These are phyloP conservation scores for Bidens hawaiensis DNA, from an alignment of 140 eudicot genomes.

Conservation along the genomic window DNA sequence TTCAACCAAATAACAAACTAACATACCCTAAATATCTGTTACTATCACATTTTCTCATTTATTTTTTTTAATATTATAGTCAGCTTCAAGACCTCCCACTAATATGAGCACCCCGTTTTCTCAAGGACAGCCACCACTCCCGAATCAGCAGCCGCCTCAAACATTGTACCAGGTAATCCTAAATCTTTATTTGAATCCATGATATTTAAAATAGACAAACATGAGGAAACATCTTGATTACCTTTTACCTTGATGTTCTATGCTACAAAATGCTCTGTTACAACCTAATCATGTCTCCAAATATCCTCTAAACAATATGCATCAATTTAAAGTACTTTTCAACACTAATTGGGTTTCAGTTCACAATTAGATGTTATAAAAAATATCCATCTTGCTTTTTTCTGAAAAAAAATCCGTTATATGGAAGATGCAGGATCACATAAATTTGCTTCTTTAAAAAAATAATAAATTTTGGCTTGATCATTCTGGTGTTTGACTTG, in stretches of 20 bases:
- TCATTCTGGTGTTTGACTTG: constrained; percentile 5
- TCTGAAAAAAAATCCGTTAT: not conserved
- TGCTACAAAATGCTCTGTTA: constrained; percentile 1
- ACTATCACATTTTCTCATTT: not conserved
- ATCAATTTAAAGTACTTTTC: not conserved
- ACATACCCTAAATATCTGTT: not conserved
- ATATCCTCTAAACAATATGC: not conserved
- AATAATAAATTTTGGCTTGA: not conserved
- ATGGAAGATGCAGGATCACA: constrained; percentile 1
- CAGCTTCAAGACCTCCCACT: constrained; percentile 49
- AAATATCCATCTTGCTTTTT: not conserved
- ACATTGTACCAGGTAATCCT: constrained; percentile 54
- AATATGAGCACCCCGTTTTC: constrained; percentile 57
- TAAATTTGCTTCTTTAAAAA: too few relatives aligned
- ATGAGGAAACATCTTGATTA: not conserved
- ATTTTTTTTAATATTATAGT: constrained; percentile 28
- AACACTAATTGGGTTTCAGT: not conserved
- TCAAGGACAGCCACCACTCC: constrained; percentile 60
- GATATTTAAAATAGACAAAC: not conserved
- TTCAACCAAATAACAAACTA: not conserved
- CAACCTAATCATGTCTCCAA: not conserved
- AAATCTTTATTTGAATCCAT: not conserved
- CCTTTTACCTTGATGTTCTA: not conserved
- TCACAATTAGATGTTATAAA: not conserved
- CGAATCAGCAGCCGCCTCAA: constrained; percentile 52